Base-by-base conservation (phyloP, 495 filamentous ascomycete species). In the Penicillium psychrofluorescens region DNA sequence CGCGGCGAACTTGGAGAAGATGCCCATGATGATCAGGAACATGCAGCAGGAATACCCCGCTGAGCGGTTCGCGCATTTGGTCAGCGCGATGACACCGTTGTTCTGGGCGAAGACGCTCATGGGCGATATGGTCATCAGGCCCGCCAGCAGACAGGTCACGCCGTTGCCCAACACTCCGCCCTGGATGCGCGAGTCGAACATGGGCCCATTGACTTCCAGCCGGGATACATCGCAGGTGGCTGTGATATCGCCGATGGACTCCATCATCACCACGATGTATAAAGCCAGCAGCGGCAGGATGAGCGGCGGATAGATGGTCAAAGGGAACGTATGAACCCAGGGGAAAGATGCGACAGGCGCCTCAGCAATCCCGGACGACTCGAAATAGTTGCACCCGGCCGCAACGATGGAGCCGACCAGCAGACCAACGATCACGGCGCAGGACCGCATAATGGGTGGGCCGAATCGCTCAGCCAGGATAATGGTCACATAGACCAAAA, bases 1-100 rank as follows among this genome's bases (percentile, higher is more conserved):
- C 1, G 90, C 89, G n/a, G 90, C 88, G 61, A 95, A 94, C 51
- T 95, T 95, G 44, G 88, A 81, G 64, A 95, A 94, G 49, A 95
- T 71, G 35, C 90, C 90, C 84, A 90, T 89, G 58, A 95, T 59
- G 41, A 95, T 64, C 13, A 95, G 73, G 73, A 94, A 95, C 53
- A 89, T 68, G 69, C 86, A 86, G 57, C 66, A 72, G 40, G 63
- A 77, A 56, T 88, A 95, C 9, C 90, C 90, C 4, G 90, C 90
- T 10, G 79, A 86, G 38, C 90, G 79, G 63, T 92, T 96, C 0
- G 90, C 90, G 61, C 90, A 95, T 14, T 87, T 78, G 3, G 89
- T 95, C 14, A 95, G 72, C 6, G 88, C 83, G 49, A 96, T 95
- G 44, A 96, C 90, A 50, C 89, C 82, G 66, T 96, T 96, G 65